Evolutionary conservation across 2,329 filamentous ascomycete species (phyloP).

Genomic region (Venturia asperata): DNA sequence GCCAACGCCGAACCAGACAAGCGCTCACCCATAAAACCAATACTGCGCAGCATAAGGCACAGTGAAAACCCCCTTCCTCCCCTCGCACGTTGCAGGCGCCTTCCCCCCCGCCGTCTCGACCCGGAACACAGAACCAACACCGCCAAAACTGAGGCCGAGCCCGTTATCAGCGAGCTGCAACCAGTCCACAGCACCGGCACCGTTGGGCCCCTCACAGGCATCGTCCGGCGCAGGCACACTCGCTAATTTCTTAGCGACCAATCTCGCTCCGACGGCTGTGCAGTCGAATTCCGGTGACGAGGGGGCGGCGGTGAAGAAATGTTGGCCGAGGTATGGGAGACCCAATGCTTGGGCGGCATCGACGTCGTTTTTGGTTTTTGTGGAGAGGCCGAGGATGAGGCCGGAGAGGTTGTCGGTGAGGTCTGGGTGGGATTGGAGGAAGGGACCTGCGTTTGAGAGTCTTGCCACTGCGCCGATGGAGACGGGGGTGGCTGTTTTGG

Average conservation of each 20-base stretch:
- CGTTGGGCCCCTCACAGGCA: conserved; percentile 33
- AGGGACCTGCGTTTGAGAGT: conserved; percentile 50
- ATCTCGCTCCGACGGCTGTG: conserved; percentile 33
- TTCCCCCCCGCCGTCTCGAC: conserved; percentile 43
- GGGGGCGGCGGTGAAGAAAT: conserved; percentile 55
- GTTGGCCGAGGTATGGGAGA: conserved; percentile 49
- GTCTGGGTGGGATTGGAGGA: conserved; percentile 42
- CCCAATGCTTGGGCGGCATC: not conserved
- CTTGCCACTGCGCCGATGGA: conserved; percentile 52
- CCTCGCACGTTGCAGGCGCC: conserved; percentile 35
- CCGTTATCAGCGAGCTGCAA: conserved; percentile 38
- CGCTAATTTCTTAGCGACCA: conserved; percentile 44
- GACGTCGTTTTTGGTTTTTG: not conserved
- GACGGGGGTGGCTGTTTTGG: conserved; percentile 28
- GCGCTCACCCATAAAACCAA: conserved; percentile 38
- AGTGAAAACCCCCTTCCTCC: conserved; percentile 27
- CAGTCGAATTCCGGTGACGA: conserved; percentile 54
- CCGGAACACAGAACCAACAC: conserved; percentile 41
- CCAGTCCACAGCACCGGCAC: conserved; percentile 40
- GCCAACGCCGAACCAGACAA: not conserved
- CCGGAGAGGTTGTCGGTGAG: conserved; percentile 8
- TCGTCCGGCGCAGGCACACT: conserved; percentile 45
- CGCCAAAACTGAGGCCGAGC: conserved; percentile 31
- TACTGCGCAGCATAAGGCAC: conserved; percentile 43
- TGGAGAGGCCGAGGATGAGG: conserved; percentile 9